These are phyloP conservation scores for Lentinula boryana DNA, from an alignment of 768 basidiomycete genomes.

Conservation along the genomic window DNA sequence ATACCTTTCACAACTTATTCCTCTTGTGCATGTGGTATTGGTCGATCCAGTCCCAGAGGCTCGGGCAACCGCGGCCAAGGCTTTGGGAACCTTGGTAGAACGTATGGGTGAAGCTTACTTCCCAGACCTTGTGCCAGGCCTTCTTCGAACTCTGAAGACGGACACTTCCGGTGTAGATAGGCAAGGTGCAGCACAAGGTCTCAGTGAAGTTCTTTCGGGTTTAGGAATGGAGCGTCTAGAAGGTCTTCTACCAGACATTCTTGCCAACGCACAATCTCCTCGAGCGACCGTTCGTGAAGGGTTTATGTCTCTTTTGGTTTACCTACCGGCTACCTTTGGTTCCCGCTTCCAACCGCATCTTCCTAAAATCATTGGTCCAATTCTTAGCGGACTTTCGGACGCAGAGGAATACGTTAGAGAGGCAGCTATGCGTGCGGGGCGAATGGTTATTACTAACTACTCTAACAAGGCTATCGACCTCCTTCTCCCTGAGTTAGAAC, in stretches of 20 bases:
- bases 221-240: conserved; percentile 98
- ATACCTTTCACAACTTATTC: conserved; percentile 83
- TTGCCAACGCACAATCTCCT: conserved; percentile 85
- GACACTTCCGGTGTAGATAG: conserved; percentile 94
- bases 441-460: conserved; percentile 97
- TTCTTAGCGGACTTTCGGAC: conserved; percentile 87
- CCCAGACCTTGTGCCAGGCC: conserved; percentile 89
- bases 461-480: conserved; percentile 88
- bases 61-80: conserved; percentile 94
- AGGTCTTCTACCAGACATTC: conserved; percentile 88
- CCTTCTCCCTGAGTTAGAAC: conserved; percentile 88
- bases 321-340: conserved; percentile 93
- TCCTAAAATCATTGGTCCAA: conserved; percentile 89
- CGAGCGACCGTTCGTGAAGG: conserved; percentile 92
- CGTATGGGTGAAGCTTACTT: conserved; percentile 92
- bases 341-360: conserved; percentile 95
- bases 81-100: conserved; percentile 93
- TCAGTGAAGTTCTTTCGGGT: conserved; percentile 91
- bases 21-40: conserved; percentile 86
- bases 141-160: conserved; percentile 83
- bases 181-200: conserved; percentile 96
- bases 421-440: conserved; percentile 96
- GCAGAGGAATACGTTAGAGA: conserved; percentile 93
- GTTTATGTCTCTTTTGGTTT: conserved; percentile 97
- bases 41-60: conserved; percentile 98